Evolutionary conservation across 192 early-diverging fungal genomes (phyloP).

Genomic region (Chytriomyces sp.): DNA sequence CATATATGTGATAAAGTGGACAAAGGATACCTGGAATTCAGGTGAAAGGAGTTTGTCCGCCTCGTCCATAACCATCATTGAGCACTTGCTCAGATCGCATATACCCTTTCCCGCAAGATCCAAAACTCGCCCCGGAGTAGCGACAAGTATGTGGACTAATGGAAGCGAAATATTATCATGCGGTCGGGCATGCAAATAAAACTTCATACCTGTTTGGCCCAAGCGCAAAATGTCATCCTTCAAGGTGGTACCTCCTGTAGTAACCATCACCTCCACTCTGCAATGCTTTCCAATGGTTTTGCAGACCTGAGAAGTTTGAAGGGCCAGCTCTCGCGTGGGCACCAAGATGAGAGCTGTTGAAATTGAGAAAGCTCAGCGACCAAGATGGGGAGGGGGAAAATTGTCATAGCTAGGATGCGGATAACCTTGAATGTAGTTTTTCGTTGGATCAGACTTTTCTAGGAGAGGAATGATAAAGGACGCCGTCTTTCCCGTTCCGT

Average conservation of each 20-base stretch:
- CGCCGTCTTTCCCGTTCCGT: conserved; percentile 92
- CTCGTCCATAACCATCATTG: conserved; percentile 98
- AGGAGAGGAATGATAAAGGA: conserved; percentile 96
- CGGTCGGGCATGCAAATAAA: background rate
- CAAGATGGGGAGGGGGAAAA: background rate
- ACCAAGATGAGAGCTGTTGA: conserved; percentile 81
- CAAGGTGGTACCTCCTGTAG: conserved; percentile 95
- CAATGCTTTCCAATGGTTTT: conserved; percentile 94
- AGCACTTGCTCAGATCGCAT: conserved; percentile 85
- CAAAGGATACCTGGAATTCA: conserved; percentile 74
- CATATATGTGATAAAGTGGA: background rate
- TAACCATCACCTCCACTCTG: conserved; percentile 96
- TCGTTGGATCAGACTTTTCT: conserved; percentile 88
- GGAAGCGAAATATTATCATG: background rate
- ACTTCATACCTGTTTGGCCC: conserved; percentile 71
- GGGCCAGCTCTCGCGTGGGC: conserved; percentile 95
- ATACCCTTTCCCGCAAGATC: conserved; percentile 88
- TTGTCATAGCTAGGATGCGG: background rate
- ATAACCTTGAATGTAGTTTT: conserved; percentile 80
- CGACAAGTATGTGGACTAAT: conserved; percentile 91
- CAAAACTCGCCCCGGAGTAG: conserved; percentile 94
- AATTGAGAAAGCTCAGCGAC: background rate
- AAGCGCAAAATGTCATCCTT: conserved; percentile 99
- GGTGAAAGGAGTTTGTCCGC: conserved; percentile 98
- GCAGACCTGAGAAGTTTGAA: conserved; percentile 99